Conservation (phyloP, 169 alveolate genomes). For the Perkinsus marinus region DNA sequence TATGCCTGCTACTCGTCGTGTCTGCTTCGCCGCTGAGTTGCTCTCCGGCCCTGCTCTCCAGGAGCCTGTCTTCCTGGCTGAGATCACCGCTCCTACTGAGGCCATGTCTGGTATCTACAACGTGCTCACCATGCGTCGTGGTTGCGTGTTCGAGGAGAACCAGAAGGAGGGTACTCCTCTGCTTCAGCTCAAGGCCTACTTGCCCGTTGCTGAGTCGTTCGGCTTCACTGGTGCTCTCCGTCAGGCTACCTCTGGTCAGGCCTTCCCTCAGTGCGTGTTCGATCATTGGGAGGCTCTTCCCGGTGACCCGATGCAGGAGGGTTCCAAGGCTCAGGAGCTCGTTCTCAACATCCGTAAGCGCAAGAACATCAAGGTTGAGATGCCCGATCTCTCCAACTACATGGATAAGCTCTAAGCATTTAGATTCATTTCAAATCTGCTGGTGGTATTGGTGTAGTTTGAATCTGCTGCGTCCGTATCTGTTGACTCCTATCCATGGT, state of each 20-base stretch:
- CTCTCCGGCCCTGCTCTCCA: conserved; percentile 91
- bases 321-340: conserved; percentile 83
- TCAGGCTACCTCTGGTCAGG: conserved; percentile 97
- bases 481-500: background rate
- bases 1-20: conserved; percentile 92
- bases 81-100: conserved; percentile 89
- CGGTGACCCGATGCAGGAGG: conserved; percentile 93
- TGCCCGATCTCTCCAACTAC: conserved; percentile 89
- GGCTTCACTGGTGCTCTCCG: conserved; percentile 98
- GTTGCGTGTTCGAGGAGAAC: conserved; percentile 93
- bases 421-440: background rate
- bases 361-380: conserved; percentile 90
- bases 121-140: conserved; percentile 92
- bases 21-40: conserved; percentile 88
- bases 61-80: conserved; percentile 96
- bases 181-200: conserved; percentile 86
- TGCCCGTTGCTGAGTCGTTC: conserved; percentile 99
- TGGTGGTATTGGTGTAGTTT: background rate
- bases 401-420: conserved; percentile 81
- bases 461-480: background rate
- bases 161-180: conserved; percentile 94
- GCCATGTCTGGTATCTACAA: conserved; percentile 79
- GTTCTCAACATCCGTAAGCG: conserved; percentile 86
- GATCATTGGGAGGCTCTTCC: conserved; percentile 95
- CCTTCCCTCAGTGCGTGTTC: conserved; percentile 98